Conservation (phyloP, 1,284 basidiomycete genomes). For the Marasmius oreades region DNA sequence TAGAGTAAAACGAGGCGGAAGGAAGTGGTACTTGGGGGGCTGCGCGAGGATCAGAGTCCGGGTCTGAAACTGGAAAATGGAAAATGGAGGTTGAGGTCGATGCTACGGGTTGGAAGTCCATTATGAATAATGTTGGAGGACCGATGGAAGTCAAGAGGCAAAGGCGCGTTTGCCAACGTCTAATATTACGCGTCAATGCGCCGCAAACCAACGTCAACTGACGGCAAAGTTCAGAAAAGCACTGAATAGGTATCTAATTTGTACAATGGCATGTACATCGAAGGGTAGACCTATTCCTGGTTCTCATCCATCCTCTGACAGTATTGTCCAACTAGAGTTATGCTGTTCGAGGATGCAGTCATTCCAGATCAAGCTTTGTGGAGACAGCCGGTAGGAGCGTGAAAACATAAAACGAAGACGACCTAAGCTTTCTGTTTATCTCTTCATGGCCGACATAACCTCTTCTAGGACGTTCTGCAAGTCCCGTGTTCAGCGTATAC, state of each 20-base stretch:
- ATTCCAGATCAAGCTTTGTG: no score
- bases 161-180: neutral
- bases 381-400: no score
- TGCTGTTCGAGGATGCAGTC: no score
- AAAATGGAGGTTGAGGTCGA: slow-evolving; percentile 1
- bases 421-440: neutral
- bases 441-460: slow-evolving; percentile 29
- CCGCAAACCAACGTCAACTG: no score
- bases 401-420: no score
- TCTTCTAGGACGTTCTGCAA: slow-evolving; percentile 31
- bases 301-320: no score
- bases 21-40: slow-evolving; percentile 43
- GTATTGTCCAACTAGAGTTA: no score
- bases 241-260: no score
- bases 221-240: no score
- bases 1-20: slow-evolving; percentile 63
- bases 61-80: slow-evolving; percentile 6
- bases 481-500: neutral
- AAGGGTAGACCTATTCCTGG: no score
- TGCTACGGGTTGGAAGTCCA: neutral
- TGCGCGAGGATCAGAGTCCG: slow-evolving; percentile 19
- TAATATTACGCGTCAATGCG: neutral
- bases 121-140: neutral
- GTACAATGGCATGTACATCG: no score
- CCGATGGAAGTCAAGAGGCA: neutral